Evolutionary conservation across 208 protist genomes (phyloP).

Genomic region (Wallacemonas collosoma): DNA sequence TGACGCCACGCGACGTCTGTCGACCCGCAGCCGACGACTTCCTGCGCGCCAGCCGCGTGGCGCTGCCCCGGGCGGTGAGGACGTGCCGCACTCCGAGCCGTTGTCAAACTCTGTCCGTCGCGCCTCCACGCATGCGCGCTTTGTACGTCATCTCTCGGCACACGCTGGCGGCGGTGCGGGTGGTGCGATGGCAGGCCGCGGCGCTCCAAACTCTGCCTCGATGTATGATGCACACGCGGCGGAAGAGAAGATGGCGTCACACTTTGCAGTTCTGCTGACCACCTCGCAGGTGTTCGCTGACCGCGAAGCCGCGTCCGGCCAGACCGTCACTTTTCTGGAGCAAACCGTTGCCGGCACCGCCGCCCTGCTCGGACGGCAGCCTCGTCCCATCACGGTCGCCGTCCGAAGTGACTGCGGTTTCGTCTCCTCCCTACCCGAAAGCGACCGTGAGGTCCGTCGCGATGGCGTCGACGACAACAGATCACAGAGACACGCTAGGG

Average conservation of each 20-base stretch:
- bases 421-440: constrained; percentile 36
- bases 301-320: constrained; percentile 26
- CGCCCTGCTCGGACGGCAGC: constrained; percentile 42
- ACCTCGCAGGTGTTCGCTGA: constrained; percentile 68
- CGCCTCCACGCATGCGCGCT: too few relatives aligned
- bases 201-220: neutral
- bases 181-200: too few relatives aligned
- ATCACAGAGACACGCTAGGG: constrained; percentile 3
- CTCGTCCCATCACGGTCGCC: constrained; percentile 48
- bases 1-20: neutral
- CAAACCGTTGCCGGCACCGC: constrained; percentile 70
- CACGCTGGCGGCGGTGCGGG: too few relatives aligned
- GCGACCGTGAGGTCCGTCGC: neutral
- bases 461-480: neutral
- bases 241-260: constrained; percentile 10
- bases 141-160: too few relatives aligned
- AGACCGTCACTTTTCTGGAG: constrained; percentile 72
- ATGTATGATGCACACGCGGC: neutral
- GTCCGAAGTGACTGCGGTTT: constrained; percentile 62
- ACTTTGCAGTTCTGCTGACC: constrained; percentile 68
- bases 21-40: neutral
- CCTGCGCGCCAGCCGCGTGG: neutral
- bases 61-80: too few relatives aligned
- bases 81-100: too few relatives aligned
- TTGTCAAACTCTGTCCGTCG: too few relatives aligned